These are phyloP conservation scores for Cladosporium phlei DNA, from an alignment of 2,329 filamentous ascomycete genomes.

Conservation along the genomic window DNA sequence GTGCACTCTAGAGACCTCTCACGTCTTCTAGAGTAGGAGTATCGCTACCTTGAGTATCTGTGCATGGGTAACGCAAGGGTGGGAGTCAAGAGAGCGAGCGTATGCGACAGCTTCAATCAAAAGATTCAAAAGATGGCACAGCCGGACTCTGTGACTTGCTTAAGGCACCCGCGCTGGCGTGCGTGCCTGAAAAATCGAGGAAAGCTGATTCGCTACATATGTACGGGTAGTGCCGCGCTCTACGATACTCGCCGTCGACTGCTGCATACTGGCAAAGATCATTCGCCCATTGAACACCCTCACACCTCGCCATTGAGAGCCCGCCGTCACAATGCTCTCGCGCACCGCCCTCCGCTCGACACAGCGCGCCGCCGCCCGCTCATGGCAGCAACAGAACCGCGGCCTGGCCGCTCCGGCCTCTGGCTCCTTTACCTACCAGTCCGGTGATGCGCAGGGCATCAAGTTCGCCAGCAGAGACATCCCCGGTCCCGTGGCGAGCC, in stretches of 20 bases:
- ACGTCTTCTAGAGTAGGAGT: constrained; percentile 30
- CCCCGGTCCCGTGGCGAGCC: constrained; percentile 79
- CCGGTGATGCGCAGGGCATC: constrained; percentile 77
- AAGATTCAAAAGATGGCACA: too few species aligned
- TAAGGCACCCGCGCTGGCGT: too few species aligned
- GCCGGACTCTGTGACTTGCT: too few species aligned
- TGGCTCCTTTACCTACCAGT: constrained; percentile 80
- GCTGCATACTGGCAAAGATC: background rate
- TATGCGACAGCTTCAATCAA: constrained; percentile 12
- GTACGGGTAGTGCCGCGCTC: too few species aligned
- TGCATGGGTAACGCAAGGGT: constrained; percentile 25
- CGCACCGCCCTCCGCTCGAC: constrained; percentile 61
- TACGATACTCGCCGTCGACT: background rate
- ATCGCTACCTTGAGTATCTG: constrained; percentile 27
- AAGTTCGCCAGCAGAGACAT: constrained; percentile 91
- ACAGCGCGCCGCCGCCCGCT: constrained; percentile 57
- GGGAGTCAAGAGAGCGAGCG: constrained; percentile 8
- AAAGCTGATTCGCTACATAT: too few species aligned
- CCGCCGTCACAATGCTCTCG: constrained; percentile 54
- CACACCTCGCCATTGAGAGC: constrained; percentile 14
- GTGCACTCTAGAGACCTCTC: constrained; percentile 34
- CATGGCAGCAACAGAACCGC: constrained; percentile 56
- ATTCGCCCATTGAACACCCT: constrained; percentile 11
- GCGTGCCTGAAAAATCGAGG: too few species aligned
- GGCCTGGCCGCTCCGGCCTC: constrained; percentile 64